Evolutionary conservation across 257 asterid genomes (phyloP).

Genomic region (Asclepias syriaca): DNA sequence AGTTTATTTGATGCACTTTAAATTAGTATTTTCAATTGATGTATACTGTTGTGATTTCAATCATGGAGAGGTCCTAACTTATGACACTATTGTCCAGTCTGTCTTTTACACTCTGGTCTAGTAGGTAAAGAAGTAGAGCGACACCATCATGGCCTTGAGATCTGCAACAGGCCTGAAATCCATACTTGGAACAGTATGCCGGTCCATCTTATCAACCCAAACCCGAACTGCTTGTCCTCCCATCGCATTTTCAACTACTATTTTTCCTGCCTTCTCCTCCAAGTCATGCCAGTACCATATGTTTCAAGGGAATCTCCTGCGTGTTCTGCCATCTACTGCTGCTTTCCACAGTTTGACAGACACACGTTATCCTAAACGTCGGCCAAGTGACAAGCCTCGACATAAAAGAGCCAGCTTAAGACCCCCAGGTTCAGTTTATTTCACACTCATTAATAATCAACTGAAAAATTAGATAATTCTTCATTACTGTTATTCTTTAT

Average conservation of each 20-base stretch:
- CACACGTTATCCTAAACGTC: constrained; percentile 59
- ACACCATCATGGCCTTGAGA: not conserved
- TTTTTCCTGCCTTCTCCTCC: constrained; percentile 16
- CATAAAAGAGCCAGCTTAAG: constrained; percentile 58
- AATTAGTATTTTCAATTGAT: too few species aligned
- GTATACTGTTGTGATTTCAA: too few species aligned
- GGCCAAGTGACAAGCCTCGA: constrained; percentile 56
- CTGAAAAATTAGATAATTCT: not conserved
- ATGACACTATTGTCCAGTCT: not conserved
- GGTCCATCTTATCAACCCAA: constrained; percentile 29
- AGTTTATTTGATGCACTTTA: too few species aligned
- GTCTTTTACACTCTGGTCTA: not conserved
- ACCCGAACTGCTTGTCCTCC: constrained; percentile 24
- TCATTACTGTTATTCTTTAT: not conserved
- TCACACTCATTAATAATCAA: not conserved
- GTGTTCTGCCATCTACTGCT: constrained; percentile 45
- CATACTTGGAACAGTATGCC: constrained; percentile 50
- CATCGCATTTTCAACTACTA: constrained; percentile 19
- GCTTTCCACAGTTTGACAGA: constrained; percentile 72
- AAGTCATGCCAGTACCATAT: constrained; percentile 35
- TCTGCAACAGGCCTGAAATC: constrained; percentile 41
- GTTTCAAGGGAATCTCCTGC: constrained; percentile 32
- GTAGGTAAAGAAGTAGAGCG: not conserved
- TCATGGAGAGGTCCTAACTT: too few species aligned
- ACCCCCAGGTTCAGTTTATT: constrained; percentile 51